Base-by-base conservation (phyloP, 352 stramenopile genomes). In the Phytopythium montanum region DNA sequence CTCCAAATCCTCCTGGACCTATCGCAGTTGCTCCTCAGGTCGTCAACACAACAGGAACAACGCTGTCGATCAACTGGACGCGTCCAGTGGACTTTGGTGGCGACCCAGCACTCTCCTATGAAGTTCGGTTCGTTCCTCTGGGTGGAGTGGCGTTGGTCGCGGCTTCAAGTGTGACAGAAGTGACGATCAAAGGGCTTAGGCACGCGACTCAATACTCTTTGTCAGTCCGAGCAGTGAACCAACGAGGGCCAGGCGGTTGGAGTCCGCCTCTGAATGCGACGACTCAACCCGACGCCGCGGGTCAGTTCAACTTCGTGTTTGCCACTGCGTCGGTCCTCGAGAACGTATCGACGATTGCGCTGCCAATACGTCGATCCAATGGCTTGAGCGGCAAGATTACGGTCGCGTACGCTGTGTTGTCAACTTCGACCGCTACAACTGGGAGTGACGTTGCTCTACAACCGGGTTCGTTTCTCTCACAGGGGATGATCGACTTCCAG, bases 261-360 rank as follows among this genome's bases (percentile, higher is more conserved):
- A 79, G 78, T 38, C 65, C 68, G 1, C 18, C 52, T 16, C 19
- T 66, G 10, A 56, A 14, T 1, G 49, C 53, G 1, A 64, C n/a
- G 9, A 91, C 81, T 0, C 62, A 78, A 12, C 75, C 78, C 3
- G 79, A 87, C 21, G 54, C 74, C 13, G 72, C 79, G n/a, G 81
- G 81, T 0, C 68, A 73, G 25, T 86, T 91, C 52, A 79, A 58
- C 38, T 73, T 91, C 42, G 58, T 55, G 10, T 56, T 59, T 26
- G 36, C 66, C 0, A 61, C 33, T 0, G 46, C 67, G 2, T 61
- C 56, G 1, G 69, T 89, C 5, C 25, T 71, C 0, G 80, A 91
- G 38, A 83, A 87, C 26, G 69, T 65, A 14, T 75, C 63, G 0
- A 31, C 61, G 13, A 48, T 88, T 5, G 26, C 42, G 18, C 42